Percentiles rank a stretch among this genome's conserved stretches.
Conservation (phyloP, 331 rosid species). For the Cydonia oblonga region DNA sequence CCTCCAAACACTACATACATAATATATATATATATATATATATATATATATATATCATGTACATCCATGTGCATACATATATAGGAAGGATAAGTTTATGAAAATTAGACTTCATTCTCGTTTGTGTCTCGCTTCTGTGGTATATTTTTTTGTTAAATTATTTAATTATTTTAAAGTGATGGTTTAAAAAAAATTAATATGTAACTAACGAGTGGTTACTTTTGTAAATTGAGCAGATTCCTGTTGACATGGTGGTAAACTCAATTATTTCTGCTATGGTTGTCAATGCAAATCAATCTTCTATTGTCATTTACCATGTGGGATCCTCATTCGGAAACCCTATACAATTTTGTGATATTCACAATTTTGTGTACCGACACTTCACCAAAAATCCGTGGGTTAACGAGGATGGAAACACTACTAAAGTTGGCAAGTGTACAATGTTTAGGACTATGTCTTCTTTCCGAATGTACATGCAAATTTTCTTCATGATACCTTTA, state of each 20-base stretch:
- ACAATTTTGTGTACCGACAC: constrained; percentile 11
- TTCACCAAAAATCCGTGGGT: constrained; percentile 39
- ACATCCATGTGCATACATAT: not conserved
- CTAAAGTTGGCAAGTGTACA: constrained; percentile 27
- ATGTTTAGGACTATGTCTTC: constrained; percentile 21
- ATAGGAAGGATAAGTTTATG: not conserved
- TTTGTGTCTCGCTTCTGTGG: not conserved
- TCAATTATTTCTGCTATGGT: constrained; percentile 36
- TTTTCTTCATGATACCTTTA: constrained; percentile 39
- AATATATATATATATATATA: not conserved
- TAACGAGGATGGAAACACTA: constrained; percentile 28
- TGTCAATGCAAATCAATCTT: constrained; percentile 20
- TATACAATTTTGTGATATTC: constrained; percentile 5
- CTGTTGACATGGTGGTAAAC: constrained; percentile 79
- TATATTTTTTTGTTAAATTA: not conserved
- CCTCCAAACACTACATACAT: not conserved
- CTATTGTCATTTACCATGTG: constrained; percentile 38
- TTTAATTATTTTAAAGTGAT: too few species aligned
- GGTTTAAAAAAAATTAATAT: not conserved
- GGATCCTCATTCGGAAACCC: constrained; percentile 60
- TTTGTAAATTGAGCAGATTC: constrained; percentile 28
- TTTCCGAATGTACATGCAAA: constrained; percentile 35
- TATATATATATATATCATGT: not conserved
- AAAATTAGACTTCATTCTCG: not conserved
- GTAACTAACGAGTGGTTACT: not conserved